Evolutionary conservation across 2,329 filamentous ascomycete genomes (phyloP).

Genomic region (Trichoderma arundinaceum): DNA sequence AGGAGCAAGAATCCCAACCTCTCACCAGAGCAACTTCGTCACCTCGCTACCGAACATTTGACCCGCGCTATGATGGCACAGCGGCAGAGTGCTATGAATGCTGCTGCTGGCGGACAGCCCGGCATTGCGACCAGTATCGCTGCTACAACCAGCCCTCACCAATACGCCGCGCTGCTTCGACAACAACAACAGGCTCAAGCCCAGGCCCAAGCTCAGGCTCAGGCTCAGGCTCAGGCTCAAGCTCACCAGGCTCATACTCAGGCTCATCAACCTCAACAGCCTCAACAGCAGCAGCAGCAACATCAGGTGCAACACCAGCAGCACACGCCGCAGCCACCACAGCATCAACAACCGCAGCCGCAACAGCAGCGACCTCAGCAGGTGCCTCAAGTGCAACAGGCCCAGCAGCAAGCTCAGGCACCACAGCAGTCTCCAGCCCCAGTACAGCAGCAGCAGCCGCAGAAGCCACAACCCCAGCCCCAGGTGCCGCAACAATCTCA

Average conservation of each 20-base stretch:
- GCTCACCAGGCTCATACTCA: slow-evolving; percentile 33
- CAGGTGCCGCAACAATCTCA: slow-evolving; percentile 15
- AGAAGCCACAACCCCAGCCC: slow-evolving; percentile 33
- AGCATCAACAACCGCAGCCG: slow-evolving; percentile 10
- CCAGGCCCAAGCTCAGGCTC: slow-evolving; percentile 38
- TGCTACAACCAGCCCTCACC: slow-evolving; percentile 59
- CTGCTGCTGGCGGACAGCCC: slow-evolving; percentile 58
- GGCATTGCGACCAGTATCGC: slow-evolving; percentile 56
- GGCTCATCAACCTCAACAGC: slow-evolving; percentile 33
- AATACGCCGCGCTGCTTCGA: slow-evolving; percentile 63
- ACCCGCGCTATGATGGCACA: slow-evolving; percentile 55
- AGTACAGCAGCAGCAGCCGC: slow-evolving; percentile 30
- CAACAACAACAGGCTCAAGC: slow-evolving; percentile 60
- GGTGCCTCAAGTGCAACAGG: slow-evolving; percentile 35
- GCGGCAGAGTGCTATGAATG: slow-evolving; percentile 60
- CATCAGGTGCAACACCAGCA: slow-evolving; percentile 33
- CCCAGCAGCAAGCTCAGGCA: slow-evolving; percentile 30
- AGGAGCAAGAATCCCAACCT: slow-evolving; percentile 58
- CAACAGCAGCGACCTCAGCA: slow-evolving; percentile 34
- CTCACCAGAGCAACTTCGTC: slow-evolving; percentile 55
- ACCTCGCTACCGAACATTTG: slow-evolving; percentile 58
- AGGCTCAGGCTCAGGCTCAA: slow-evolving; percentile 36
- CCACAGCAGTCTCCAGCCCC: slow-evolving; percentile 30
- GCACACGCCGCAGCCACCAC: slow-evolving; percentile 34
- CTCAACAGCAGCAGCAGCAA: slow-evolving; percentile 33